A percentile compares a stretch with the other conserved stretches of the same genome.
These are phyloP conservation scores for Hanseniaspora meyeri DNA, from an alignment of 805 yeast genomes.

Conservation along the genomic window DNA sequence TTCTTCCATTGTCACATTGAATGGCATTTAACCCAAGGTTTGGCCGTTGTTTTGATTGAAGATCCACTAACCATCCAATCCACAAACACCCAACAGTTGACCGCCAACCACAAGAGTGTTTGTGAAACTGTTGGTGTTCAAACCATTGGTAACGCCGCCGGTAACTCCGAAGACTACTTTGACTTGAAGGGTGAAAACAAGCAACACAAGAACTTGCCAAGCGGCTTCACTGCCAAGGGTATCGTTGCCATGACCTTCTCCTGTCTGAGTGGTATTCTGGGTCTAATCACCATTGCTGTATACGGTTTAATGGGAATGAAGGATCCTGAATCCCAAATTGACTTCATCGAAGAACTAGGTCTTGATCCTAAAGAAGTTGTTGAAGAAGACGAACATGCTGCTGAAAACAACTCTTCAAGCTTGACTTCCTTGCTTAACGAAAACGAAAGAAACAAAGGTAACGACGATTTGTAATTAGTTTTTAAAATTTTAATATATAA, in stretches of 20 bases:
- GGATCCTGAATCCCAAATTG: conserved; percentile 51
- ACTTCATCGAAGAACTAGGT: conserved; percentile 36
- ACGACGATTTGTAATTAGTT: background rate
- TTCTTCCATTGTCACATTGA: conserved; percentile 97
- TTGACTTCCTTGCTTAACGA: background rate
- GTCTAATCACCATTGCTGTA: conserved; percentile 59
- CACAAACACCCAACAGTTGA: conserved; percentile 40
- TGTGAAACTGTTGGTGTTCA: conserved; percentile 49
- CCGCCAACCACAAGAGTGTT: conserved; percentile 45
- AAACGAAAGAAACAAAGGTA: background rate
- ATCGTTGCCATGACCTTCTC: conserved; percentile 89
- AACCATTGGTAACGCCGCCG: conserved; percentile 79
- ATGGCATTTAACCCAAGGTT: conserved; percentile 95
- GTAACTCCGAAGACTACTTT: conserved; percentile 46
- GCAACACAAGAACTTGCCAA: conserved; percentile 57
- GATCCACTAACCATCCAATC: conserved; percentile 63
- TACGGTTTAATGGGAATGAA: conserved; percentile 81
- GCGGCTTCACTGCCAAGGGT: conserved; percentile 91
- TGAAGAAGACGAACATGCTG: background rate
- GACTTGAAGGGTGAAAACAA: conserved; percentile 65
- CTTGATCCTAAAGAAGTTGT: conserved; percentile 33
- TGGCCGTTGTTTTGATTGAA: conserved; percentile 69
- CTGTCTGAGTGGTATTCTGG: conserved; percentile 70
- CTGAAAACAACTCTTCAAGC: background rate
- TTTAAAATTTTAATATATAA: background rate